A percentile compares a stretch with the other conserved stretches of the same genome.
phyloP scores from a whole-genome alignment of 495 filamentous ascomycete genomes.

The Neurospora sp. region DNA sequence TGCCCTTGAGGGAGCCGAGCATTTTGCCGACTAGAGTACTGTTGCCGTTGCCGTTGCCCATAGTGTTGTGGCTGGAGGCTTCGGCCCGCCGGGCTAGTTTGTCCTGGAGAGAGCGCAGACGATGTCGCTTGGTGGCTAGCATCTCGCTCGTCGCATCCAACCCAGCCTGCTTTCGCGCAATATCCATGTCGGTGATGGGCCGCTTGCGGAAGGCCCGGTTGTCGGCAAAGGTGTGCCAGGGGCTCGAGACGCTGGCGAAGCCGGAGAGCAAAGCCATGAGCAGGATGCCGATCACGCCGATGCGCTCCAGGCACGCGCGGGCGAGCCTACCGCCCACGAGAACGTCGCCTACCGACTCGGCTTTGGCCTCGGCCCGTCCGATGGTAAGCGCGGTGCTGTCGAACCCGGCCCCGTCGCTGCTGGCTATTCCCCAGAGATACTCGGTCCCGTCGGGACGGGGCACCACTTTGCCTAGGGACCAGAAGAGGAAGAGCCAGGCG shows the following conservation, averaged over 20 bases:
- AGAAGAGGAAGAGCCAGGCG: constrained; percentile 58
- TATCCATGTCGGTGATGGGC: constrained; percentile 56
- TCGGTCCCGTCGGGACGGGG: constrained; percentile 18
- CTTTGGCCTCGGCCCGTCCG: constrained; percentile 15
- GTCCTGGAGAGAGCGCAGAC: constrained; percentile 53
- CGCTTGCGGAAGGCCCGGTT: constrained; percentile 31
- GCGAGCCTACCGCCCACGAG: constrained; percentile 39
- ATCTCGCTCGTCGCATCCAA: constrained; percentile 67
- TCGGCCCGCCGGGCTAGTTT: constrained; percentile 40
- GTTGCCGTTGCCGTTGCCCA: constrained; percentile 35
- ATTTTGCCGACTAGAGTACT: constrained; percentile 56
- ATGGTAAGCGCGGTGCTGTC: constrained; percentile 20
- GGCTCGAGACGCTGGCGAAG: constrained; percentile 68
- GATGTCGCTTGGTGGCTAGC: constrained; percentile 56
- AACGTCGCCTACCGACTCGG: not conserved
- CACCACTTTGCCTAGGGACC: constrained; percentile 59
- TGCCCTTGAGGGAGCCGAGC: constrained; percentile 39
- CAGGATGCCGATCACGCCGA: constrained; percentile 71
- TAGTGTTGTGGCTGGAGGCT: constrained; percentile 1
- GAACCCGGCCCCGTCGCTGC: constrained; percentile 2
- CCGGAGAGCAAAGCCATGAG: constrained; percentile 68
- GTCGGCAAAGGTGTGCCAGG: constrained; percentile 69
- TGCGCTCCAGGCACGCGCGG: constrained; percentile 65
- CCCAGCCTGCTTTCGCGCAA: constrained; percentile 62
- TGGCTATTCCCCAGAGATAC: not conserved